Percentiles rank a stretch among this genome's conserved stretches.
Conservation (phyloP, 306 rosid genomes). For the Trifolium fragiferum region DNA sequence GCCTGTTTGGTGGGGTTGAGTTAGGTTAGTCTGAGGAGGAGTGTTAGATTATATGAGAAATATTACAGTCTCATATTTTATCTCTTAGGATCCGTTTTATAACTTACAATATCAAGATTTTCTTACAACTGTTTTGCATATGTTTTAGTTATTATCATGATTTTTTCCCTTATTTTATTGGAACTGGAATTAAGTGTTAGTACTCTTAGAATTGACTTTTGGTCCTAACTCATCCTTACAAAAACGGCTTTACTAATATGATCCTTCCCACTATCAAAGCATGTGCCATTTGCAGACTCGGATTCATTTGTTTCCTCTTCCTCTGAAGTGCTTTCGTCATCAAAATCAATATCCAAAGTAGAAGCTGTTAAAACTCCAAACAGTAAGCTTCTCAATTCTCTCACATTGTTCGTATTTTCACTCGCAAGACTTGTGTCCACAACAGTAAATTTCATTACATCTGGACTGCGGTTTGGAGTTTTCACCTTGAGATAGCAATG, state of each 20-base stretch:
- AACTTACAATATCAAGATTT: conserved; percentile 1
- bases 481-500: conserved; percentile 86
- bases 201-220: too few species aligned
- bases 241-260: conserved; percentile 43
- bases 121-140: not conserved
- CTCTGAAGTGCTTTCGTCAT: conserved; percentile 43
- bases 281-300: conserved; percentile 46
- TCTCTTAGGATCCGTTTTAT: not conserved
- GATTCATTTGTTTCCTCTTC: conserved; percentile 57
- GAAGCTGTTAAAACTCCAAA: conserved; percentile 47
- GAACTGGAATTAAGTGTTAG: conserved; percentile 12
- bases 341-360: conserved; percentile 51
- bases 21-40: not conserved
- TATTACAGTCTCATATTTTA: not conserved
- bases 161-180: not conserved
- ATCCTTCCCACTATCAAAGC: conserved; percentile 48
- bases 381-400: conserved; percentile 77
- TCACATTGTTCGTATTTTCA: conserved; percentile 53
- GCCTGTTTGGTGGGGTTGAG: not conserved
- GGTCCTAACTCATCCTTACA: too few species aligned
- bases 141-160: conserved; percentile 1
- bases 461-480: conserved; percentile 54
- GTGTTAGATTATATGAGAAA: not conserved
- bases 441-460: conserved; percentile 74
- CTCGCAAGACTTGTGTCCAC: conserved; percentile 80